Base-by-base conservation (phyloP, 179 eudicot genomes). In the Amaranthus tricolor region DNA sequence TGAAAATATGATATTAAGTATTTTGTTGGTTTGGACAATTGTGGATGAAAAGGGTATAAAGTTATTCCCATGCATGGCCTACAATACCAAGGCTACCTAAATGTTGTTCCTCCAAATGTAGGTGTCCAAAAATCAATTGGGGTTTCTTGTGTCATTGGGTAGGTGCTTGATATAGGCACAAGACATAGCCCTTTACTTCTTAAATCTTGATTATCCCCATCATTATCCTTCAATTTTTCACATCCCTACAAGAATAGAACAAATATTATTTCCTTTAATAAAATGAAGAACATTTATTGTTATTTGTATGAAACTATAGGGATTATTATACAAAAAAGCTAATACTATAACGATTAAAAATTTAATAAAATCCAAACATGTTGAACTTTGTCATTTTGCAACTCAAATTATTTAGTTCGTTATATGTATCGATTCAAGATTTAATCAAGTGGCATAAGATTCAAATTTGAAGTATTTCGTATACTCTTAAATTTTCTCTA, bases 41-140 rank as follows among this genome's bases (percentile, higher is more conserved):
- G 40, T 76, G 69, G 56, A 66, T 49, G 66, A 67, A 20, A 57
- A 74, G 52, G 70, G 77, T 45, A 74, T 53, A 52, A 54, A 74
- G 4, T 54, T 5, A 54, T 2, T 72, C 51, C 49, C 48, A 62
- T 8, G 40, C 16, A 19, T 59, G 19, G 3, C 40, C 24, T 44
- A 65, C 43, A 40, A 2, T n/a, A 16, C 9, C 43, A 31, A 19
- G 76, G 75, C 89, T 88, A 93, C 66, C 86, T 81, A 82, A 83
- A 91, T 24, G 86, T 74, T 68, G 86, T 74, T 69, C 78, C 86
- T 78, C 96, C 93, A 75, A 91, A 88, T 54, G 87, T 88, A 57
- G 98, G 94, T 62, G 97, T 88, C 98, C 98, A 94, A 78, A 92
- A 89, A 85, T 94, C 98, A 47, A 85, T 82, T 0, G 91, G 81